A percentile compares a stretch with the other conserved stretches of the same genome.
phyloP scores from a whole-genome alignment of 73 alveolate genomes.

The Paramecium primaurelia region DNA sequence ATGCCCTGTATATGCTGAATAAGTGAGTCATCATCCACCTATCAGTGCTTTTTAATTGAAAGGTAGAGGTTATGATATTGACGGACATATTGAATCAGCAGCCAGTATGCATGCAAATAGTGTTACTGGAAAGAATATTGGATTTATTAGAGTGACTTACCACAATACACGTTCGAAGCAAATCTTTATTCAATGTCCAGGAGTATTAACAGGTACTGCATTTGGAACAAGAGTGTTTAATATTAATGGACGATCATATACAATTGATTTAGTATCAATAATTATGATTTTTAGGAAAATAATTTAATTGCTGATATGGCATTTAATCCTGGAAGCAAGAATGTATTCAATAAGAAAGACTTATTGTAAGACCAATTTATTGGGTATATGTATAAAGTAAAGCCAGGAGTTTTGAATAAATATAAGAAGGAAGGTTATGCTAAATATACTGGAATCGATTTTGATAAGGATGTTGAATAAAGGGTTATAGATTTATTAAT shows the following conservation, averaged over 20 bases:
- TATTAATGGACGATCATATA: conserved; percentile 22
- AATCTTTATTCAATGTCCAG: conserved; percentile 49
- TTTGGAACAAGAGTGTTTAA: conserved; percentile 58
- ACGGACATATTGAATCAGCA: conserved; percentile 57
- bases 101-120: conserved; percentile 68
- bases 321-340: conserved; percentile 53
- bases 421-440: conserved; percentile 47
- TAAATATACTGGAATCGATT: conserved; percentile 52
- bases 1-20: conserved; percentile 62
- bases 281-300: background rate
- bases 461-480: conserved; percentile 54
- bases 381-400: conserved; percentile 45
- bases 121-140: conserved; percentile 58
- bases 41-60: conserved; percentile 50
- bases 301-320: conserved; percentile 49
- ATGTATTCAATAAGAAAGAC: conserved; percentile 33
- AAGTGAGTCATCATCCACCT: conserved; percentile 70
- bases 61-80: conserved; percentile 50
- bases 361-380: conserved; percentile 30
- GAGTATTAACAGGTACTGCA: conserved; percentile 59
- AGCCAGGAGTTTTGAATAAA: background rate
- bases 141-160: conserved; percentile 51
- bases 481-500: background rate
- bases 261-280: background rate
- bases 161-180: conserved; percentile 50